Evolutionary conservation across 768 basidiomycete genomes (phyloP).

Genomic region (Pleurotus platypus): DNA sequence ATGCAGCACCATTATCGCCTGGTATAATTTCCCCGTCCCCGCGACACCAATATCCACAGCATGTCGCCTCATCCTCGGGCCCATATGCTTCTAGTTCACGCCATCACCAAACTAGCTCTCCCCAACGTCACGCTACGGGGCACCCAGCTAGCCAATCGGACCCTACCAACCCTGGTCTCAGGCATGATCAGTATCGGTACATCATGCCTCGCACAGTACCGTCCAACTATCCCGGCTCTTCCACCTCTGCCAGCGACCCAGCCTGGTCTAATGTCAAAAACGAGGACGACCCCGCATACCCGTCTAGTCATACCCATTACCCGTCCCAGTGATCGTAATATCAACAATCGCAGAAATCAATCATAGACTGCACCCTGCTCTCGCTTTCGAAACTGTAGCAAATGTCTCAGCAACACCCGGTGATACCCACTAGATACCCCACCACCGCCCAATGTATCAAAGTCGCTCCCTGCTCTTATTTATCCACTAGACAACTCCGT

Average conservation of each 20-base stretch:
- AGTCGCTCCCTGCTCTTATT: background rate
- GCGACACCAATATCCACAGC: background rate
- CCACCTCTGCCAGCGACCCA: background rate
- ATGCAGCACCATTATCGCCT: constrained; percentile 18
- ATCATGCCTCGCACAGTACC: constrained; percentile 22
- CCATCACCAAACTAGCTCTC: constrained; percentile 12
- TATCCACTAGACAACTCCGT: background rate
- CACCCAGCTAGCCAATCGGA: constrained; percentile 32
- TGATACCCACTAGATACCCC: background rate
- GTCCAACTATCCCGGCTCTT: constrained; percentile 7
- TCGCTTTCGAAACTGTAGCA: background rate
- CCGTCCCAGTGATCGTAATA: background rate
- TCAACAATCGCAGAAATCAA: background rate
- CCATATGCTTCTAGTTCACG: constrained; percentile 28
- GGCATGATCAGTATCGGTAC: constrained; percentile 32
- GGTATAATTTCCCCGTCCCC: background rate
- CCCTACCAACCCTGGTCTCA: constrained; percentile 21
- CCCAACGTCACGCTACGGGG: constrained; percentile 30
- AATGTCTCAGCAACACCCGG: background rate
- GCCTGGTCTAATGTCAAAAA: constrained; percentile 23
- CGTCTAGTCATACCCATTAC: background rate
- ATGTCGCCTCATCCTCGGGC: constrained; percentile 21
- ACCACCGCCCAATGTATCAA: constrained; percentile 3
- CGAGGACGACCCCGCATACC: constrained; percentile 21
- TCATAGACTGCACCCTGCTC: background rate